Evolutionary conservation across 148 eudicot species (phyloP).

Genomic region (Hydrangea macrophylla): DNA sequence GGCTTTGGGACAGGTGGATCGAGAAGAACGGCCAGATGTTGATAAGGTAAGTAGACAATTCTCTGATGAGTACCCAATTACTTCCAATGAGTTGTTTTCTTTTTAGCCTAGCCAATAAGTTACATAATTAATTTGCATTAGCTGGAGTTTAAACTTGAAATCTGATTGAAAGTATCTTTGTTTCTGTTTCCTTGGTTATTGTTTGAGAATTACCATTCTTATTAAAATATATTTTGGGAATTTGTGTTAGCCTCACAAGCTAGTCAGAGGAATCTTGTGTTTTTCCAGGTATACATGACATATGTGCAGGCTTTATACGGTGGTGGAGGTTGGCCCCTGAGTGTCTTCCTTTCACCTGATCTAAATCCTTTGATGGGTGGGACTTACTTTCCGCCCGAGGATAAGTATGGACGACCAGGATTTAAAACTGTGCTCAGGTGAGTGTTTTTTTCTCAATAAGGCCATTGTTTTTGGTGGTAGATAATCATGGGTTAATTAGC

Average conservation of each 20-base stretch:
- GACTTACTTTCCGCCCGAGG: constrained; percentile 95
- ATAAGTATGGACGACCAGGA: constrained; percentile 88
- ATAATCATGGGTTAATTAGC: not conserved
- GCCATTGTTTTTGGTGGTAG: not conserved
- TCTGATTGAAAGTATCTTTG: not conserved
- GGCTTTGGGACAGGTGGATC: constrained; percentile 62
- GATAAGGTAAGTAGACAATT: constrained; percentile 60
- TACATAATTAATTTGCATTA: not conserved
- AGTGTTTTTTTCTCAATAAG: not conserved
- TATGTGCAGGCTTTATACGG: constrained; percentile 95
- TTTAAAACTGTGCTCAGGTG: constrained; percentile 91
- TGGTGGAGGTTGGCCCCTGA: constrained; percentile 98
- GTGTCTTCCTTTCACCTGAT: constrained; percentile 89
- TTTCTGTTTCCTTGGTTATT: not conserved
- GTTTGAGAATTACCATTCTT: not conserved
- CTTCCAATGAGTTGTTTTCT: not conserved
- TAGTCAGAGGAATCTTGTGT: constrained; percentile 2
- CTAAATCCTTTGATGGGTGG: constrained; percentile 97
- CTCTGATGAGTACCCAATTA: not conserved
- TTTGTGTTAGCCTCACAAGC: not conserved
- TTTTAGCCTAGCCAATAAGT: not conserved
- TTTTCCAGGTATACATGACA: constrained; percentile 87
- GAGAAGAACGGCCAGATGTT: constrained; percentile 98
- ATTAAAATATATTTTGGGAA: not conserved
- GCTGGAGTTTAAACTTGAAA: not conserved